Evolutionary conservation across 2,329 filamentous ascomycete species (phyloP).

Genomic region (Xylaria sp.): DNA sequence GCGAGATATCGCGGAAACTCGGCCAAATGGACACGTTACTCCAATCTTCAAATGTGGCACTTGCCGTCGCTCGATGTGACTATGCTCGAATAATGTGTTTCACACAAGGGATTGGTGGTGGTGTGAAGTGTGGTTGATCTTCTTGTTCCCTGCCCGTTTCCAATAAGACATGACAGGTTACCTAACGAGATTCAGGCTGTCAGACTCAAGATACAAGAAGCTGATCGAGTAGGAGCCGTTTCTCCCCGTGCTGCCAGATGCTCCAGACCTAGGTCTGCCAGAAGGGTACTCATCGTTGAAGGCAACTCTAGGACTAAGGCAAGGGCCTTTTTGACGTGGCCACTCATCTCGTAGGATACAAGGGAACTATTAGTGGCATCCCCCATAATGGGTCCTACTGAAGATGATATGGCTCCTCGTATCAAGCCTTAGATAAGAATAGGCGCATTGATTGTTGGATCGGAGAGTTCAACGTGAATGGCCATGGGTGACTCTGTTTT

Average conservation of each 20-base stretch:
- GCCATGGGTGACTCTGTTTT: background rate
- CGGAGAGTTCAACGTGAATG: background rate
- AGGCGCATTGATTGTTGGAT: conserved; percentile 10
- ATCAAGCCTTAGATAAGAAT: background rate
- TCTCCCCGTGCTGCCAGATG: background rate
- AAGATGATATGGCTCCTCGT: conserved; percentile 5
- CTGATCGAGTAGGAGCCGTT: background rate
- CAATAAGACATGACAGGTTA: background rate
- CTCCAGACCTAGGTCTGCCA: background rate
- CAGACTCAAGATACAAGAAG: background rate
- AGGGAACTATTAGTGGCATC: background rate
- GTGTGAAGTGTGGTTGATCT: background rate
- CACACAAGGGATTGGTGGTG: background rate
- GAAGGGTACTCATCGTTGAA: background rate
- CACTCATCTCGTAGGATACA: background rate
- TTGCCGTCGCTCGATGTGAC: background rate
- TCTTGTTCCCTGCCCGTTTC: background rate
- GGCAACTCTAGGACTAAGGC: conserved; percentile 11
- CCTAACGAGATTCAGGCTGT: background rate
- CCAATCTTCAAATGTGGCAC: background rate
- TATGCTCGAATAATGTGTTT: background rate
- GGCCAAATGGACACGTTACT: background rate
- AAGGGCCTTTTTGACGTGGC: conserved; percentile 9
- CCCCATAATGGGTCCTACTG: conserved; percentile 1
- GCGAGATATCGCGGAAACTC: background rate